These are phyloP conservation scores for Knoxdaviesia capensis DNA, from an alignment of 2,329 filamentous ascomycete species.

Conservation along the genomic window DNA sequence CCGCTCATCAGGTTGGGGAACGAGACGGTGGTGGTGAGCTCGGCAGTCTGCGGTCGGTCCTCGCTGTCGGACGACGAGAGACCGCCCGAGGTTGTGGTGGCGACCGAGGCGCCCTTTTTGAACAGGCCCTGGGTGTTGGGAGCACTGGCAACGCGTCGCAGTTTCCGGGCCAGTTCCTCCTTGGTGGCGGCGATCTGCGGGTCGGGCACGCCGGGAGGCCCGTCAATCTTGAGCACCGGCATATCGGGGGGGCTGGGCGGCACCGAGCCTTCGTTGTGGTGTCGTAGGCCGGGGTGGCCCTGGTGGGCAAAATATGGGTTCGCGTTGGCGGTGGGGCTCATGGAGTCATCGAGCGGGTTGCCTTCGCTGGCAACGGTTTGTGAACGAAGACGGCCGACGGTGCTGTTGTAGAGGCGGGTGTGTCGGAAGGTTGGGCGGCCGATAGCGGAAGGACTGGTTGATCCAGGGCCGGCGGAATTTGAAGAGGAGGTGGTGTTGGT, in stretches of 20 bases:
- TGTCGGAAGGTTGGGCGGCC: conserved; percentile 50
- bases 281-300: conserved; percentile 76
- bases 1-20: conserved; percentile 23
- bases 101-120: conserved; percentile 23
- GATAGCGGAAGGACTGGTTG: conserved; percentile 3
- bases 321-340: conserved; percentile 82
- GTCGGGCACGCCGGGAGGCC: conserved; percentile 40
- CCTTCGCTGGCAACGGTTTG: conserved; percentile 86
- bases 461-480: neutral
- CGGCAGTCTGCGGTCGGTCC: conserved; percentile 64
- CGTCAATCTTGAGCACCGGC: conserved; percentile 55
- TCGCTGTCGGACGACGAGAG: conserved; percentile 20
- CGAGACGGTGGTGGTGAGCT: conserved; percentile 42
- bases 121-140: conserved; percentile 95
- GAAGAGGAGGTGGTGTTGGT: conserved; percentile 3
- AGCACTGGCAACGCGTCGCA: conserved; percentile 85
- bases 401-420: conserved; percentile 71
- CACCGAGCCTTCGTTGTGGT: conserved; percentile 86
- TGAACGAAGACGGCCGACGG: conserved; percentile 71
- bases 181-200: conserved; percentile 63
- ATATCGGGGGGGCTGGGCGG: conserved; percentile 87
- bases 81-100: no score
- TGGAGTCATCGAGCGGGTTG: conserved; percentile 67
- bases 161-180: conserved; percentile 80
- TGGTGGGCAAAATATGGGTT: conserved; percentile 98